These are phyloP conservation scores for Leishmania tropica DNA, from an alignment of 208 protist species.

Conservation along the genomic window DNA sequence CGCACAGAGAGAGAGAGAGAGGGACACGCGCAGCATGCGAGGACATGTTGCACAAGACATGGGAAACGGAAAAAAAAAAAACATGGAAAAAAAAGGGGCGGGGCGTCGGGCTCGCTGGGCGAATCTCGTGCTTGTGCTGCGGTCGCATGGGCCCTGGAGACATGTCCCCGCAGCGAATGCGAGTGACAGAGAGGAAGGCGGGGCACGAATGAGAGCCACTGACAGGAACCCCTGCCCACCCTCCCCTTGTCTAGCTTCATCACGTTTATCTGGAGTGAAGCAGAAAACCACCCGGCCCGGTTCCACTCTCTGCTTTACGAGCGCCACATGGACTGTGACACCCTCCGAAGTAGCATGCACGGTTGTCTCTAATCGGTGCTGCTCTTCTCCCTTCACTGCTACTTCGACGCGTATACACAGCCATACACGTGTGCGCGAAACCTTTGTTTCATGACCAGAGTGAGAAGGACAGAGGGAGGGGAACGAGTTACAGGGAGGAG, in stretches of 20 bases:
- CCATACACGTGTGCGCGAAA: neutral
- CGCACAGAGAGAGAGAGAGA: too few relatives aligned
- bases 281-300: neutral
- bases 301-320: neutral
- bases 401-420: neutral
- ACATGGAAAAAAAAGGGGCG: neutral
- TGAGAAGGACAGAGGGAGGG: neutral
- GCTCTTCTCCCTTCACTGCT: neutral
- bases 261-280: neutral
- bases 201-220: neutral
- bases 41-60: neutral
- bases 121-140: neutral
- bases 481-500: neutral
- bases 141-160: neutral
- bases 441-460: neutral
- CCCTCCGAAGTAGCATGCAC: neutral
- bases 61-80: neutral
- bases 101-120: neutral
- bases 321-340: neutral
- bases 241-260: neutral
- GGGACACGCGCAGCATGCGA: neutral
- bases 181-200: neutral
- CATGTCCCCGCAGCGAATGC: neutral
- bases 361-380: neutral
- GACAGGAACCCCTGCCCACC: neutral